Evolutionary conservation across 208 protist species (phyloP), one percentile per base, ranked within the genome.

Genomic region (Leishmania tropica): DNA sequence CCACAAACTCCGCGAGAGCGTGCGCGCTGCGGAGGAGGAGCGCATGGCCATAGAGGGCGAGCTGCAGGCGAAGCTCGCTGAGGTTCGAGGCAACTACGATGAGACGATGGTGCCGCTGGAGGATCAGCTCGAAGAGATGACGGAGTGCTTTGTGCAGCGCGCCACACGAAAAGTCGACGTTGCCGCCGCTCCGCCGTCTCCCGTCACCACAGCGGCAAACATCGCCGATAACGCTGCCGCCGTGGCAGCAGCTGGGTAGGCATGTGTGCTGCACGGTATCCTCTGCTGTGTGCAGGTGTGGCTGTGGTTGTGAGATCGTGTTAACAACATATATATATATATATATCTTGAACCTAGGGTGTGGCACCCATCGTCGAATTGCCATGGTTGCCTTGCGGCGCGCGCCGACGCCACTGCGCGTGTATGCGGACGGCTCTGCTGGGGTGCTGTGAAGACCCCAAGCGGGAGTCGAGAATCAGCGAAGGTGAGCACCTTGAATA

Each of bases 51-150:
- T 94, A 17, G 79, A 93, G 67, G n/a, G 72, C 15, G 73, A 90
- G 53, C 83, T 89, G 70, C 28, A 79, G 2, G 76, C 28, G 15
- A 88, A 89, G 71, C 53, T 93, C 21, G 51, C 81, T 17, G 88
- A 92, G 62, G 85, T 96, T 45, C 91, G 87, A 17, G 78, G 81
- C 40, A 89, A 90, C 83, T 96, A 96, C 78, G 93, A 96, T 80
- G 85, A 83, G 64, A 94, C 93, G 15, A 96, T 96, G 93, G 83
- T 94, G 75, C 85, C 93, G 19, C 81, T 96, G 40, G 83, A 96
- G 60, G 90, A 93, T 48, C 80, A 87, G 72, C 81, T 96, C 17
- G 93, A 95, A 79, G 83, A 87, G 24, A 80, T 87, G 74, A 94
- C 91, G 24, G 84, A 83, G 48, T 86, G 85, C 35, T 95, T 96